A percentile compares a stretch with the other conserved stretches of the same genome.
Conservation (phyloP, 202 grass and related monocot species). For the Carex arenaria region DNA sequence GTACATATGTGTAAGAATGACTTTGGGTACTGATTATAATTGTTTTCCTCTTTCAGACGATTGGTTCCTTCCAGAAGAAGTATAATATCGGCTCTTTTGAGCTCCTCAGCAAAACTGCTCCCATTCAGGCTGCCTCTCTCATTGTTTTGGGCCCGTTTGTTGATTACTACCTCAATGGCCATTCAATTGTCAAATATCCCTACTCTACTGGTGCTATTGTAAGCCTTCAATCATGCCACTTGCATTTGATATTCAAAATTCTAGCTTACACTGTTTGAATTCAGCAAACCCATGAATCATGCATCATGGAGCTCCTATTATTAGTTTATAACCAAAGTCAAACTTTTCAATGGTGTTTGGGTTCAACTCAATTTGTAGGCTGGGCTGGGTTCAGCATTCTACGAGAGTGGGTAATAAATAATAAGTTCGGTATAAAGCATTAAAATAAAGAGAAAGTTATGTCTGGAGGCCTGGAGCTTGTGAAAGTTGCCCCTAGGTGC, state of each 20-base stretch:
- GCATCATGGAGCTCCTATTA: neutral
- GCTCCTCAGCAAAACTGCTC: slow-evolving; percentile 82
- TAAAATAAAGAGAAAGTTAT: neutral
- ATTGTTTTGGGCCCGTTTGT: slow-evolving; percentile 74
- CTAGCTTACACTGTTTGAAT: neutral
- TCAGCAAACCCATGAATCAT: neutral
- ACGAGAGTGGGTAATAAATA: neutral
- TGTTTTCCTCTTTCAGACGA: slow-evolving; percentile 55
- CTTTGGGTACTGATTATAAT: slow-evolving; percentile 9
- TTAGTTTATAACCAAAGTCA: neutral
- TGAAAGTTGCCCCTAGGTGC: neutral
- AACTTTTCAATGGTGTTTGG: neutral
- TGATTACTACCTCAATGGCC: slow-evolving; percentile 78
- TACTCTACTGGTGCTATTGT: slow-evolving; percentile 79
- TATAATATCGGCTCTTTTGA: slow-evolving; percentile 97
- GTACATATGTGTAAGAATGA: neutral
- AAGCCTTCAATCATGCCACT: slow-evolving; percentile 33
- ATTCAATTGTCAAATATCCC: slow-evolving; percentile 55
- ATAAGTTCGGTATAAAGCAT: neutral
- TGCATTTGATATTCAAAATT: slow-evolving; percentile 11
- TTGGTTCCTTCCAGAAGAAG: slow-evolving; percentile 92
- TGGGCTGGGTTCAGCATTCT: neutral
- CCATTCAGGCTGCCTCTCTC: slow-evolving; percentile 78
- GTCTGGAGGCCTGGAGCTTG: too few relatives aligned
- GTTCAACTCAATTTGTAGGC: neutral